These are phyloP conservation scores for Prinsepia uniflora DNA, from an alignment of 306 rosid genomes.

Conservation along the genomic window DNA sequence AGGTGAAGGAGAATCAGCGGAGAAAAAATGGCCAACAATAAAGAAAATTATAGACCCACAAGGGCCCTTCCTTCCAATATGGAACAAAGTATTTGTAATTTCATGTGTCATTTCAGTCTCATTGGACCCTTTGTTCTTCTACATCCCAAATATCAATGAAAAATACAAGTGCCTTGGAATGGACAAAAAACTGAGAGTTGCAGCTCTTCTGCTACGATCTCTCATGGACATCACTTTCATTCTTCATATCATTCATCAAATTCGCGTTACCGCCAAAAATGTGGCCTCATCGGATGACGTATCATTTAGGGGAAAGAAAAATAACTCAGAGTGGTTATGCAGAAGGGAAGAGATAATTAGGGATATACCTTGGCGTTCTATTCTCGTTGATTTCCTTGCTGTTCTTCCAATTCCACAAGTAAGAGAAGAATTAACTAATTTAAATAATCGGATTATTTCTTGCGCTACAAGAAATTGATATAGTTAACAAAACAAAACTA, in stretches of 20 bases:
- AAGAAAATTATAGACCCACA: background rate
- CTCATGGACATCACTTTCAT: slow-evolving; percentile 26
- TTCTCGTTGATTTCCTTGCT: slow-evolving; percentile 32
- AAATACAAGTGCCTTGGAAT: too few relatives aligned
- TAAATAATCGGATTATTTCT: background rate
- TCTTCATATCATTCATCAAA: slow-evolving; percentile 9
- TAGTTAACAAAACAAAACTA: too few relatives aligned
- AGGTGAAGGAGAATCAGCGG: background rate
- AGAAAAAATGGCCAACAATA: background rate
- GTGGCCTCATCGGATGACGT: background rate
- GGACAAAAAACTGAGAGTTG: background rate
- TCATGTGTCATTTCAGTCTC: background rate
- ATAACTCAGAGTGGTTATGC: background rate
- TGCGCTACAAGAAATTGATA: background rate
- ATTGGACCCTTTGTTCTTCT: too few relatives aligned
- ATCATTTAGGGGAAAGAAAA: background rate
- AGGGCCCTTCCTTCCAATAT: background rate
- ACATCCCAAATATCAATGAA: too few relatives aligned
- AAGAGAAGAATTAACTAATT: background rate
- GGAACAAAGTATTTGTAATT: background rate
- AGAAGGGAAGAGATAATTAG: background rate
- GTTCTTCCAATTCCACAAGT: slow-evolving; percentile 34
- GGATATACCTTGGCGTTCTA: slow-evolving; percentile 11
- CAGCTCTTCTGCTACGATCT: slow-evolving; percentile 24
- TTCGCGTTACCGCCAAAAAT: background rate